phyloP scores from a whole-genome alignment of 2,329 filamentous ascomycete species.

The Colletotrichum brevisporum region DNA sequence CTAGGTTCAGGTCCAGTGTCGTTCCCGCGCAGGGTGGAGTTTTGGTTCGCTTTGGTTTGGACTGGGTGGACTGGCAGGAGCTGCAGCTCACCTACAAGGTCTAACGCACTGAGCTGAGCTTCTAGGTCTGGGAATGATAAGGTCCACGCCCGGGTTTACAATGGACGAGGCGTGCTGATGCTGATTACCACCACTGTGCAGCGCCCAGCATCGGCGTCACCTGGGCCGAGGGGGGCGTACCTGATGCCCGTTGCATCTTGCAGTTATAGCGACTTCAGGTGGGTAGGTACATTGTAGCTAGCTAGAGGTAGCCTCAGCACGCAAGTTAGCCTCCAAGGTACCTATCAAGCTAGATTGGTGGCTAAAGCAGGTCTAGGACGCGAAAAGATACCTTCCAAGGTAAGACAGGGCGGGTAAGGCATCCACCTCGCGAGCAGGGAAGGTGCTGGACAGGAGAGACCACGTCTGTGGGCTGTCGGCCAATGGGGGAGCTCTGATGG shows the following conservation, averaged over 20 bases:
- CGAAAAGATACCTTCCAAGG: too few species aligned
- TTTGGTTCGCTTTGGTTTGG: slow-evolving; percentile 22
- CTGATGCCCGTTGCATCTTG: too few species aligned
- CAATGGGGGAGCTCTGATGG: slow-evolving; percentile 28
- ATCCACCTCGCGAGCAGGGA: slow-evolving; percentile 11
- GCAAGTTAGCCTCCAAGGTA: too few species aligned
- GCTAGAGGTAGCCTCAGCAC: too few species aligned
- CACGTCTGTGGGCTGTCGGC: slow-evolving; percentile 2
- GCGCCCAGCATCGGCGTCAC: slow-evolving; percentile 30
- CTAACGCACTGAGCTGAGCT: slow-evolving; percentile 5
- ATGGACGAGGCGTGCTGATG: background rate
- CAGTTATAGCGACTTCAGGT: background rate
- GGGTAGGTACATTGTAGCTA: background rate
- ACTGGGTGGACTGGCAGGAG: slow-evolving; percentile 15
- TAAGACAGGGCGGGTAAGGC: too few species aligned
- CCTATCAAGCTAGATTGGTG: too few species aligned
- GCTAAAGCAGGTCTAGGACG: too few species aligned
- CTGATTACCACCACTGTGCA: slow-evolving; percentile 7
- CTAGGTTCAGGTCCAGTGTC: background rate
- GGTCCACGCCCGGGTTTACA: too few species aligned
- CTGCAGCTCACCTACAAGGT: slow-evolving; percentile 24
- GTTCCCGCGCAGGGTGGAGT: slow-evolving; percentile 35
- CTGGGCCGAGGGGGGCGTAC: slow-evolving; percentile 4
- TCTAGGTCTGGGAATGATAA: too few species aligned
- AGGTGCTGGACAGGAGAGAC: slow-evolving; percentile 17